These are phyloP conservation scores for Elongisporangium undulatum DNA, from an alignment of 352 stramenopile genomes.

Conservation along the genomic window DNA sequence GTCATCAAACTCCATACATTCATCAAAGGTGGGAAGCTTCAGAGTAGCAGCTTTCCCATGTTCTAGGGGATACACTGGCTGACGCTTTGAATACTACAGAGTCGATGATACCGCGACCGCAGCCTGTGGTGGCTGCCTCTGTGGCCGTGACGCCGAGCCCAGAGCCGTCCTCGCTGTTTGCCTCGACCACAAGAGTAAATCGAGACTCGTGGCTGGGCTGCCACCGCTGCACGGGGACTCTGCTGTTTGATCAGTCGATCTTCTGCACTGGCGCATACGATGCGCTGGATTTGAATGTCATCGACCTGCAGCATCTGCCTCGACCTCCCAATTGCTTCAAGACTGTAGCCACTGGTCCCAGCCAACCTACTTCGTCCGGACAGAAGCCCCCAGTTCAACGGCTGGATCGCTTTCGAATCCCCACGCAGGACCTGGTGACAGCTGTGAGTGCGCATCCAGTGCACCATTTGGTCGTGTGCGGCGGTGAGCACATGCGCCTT, in stretches of 20 bases:
- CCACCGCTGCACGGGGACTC: slow-evolving; percentile 38
- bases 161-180: slow-evolving; percentile 3
- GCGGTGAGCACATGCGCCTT: slow-evolving; percentile 34
- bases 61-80: not conserved
- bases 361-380: not conserved
- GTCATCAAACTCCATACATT: slow-evolving; percentile 60
- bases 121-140: slow-evolving; percentile 17
- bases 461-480: slow-evolving; percentile 40
- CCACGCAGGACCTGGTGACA: slow-evolving; percentile 36
- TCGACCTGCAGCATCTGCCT: slow-evolving; percentile 41
- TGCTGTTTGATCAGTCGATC: slow-evolving; percentile 48
- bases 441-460: slow-evolving; percentile 38
- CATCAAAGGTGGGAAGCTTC: slow-evolving; percentile 25
- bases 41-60: not conserved
- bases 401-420: slow-evolving; percentile 46
- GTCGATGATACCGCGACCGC: slow-evolving; percentile 12
- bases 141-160: slow-evolving; percentile 24
- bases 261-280: slow-evolving; percentile 45
- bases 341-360: not conserved
- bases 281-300: slow-evolving; percentile 31
- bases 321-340: not conserved
- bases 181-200: not conserved
- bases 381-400: slow-evolving; percentile 17
- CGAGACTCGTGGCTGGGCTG: slow-evolving; percentile 50
- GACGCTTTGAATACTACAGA: not conserved